These are phyloP conservation scores for Marchantia paleacea DNA, from an alignment of 225 moss, liverwort and hornwort species.

Conservation along the genomic window DNA sequence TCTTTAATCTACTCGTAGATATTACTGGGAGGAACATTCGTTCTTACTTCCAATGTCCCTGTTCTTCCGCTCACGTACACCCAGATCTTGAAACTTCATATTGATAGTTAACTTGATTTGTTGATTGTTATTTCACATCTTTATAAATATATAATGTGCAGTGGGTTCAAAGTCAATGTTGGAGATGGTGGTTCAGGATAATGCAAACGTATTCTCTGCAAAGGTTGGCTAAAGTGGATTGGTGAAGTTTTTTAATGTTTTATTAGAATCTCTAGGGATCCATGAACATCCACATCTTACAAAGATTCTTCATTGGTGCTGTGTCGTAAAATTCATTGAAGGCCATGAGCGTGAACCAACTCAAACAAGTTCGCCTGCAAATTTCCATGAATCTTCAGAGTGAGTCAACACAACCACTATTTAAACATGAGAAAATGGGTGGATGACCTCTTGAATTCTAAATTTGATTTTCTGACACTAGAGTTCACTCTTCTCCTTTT, in stretches of 20 bases:
- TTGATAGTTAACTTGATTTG: too few species aligned
- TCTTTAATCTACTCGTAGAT: neutral
- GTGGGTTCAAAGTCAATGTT: constrained; percentile 27
- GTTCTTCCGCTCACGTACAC: too few species aligned
- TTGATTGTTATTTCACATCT: too few species aligned
- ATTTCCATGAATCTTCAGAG: constrained; percentile 28
- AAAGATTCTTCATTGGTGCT: neutral
- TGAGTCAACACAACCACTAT: constrained; percentile 1
- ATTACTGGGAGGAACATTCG: too few species aligned
- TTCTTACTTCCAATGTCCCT: too few species aligned
- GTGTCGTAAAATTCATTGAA: neutral
- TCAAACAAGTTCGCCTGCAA: constrained; percentile 6
- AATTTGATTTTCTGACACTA: neutral
- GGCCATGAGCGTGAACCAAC: constrained; percentile 8
- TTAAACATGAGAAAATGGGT: neutral
- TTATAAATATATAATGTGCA: neutral
- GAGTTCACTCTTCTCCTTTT: neutral
- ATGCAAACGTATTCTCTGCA: neutral
- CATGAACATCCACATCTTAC: neutral
- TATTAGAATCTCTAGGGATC: neutral
- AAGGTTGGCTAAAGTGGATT: constrained; percentile 1
- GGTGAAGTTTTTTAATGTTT: neutral
- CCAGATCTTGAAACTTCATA: too few species aligned
- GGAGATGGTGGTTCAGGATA: constrained; percentile 26
- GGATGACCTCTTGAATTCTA: neutral